These are phyloP conservation scores for Starmerella bombi DNA, from an alignment of 805 yeast species.

Conservation along the genomic window DNA sequence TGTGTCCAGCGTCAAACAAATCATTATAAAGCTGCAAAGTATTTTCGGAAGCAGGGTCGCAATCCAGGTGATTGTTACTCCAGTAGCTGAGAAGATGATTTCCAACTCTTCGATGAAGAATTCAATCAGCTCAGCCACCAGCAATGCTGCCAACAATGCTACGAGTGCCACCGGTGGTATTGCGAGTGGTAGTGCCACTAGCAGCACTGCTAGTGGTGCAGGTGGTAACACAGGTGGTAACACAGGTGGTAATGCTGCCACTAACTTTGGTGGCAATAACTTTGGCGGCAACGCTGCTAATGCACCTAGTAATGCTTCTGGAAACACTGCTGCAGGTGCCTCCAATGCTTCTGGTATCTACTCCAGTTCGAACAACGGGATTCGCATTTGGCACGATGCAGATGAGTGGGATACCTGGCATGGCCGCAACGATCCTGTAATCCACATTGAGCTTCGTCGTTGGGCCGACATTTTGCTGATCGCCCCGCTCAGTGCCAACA, in stretches of 20 bases:
- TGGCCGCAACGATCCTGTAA: conserved; percentile 71
- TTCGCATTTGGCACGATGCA: conserved; percentile 81
- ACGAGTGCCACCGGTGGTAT: too few species aligned
- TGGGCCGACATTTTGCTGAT: conserved; percentile 93
- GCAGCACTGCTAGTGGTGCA: background rate
- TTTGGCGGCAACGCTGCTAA: background rate
- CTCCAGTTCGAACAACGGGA: too few species aligned
- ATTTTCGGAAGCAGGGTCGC: conserved; percentile 67
- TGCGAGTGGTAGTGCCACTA: background rate
- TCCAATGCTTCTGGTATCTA: conserved; percentile 21
- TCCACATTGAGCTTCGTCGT: conserved; percentile 78
- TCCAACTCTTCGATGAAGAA: conserved; percentile 13
- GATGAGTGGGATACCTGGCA: conserved; percentile 95
- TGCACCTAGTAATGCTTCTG: background rate
- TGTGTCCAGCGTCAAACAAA: conserved; percentile 61
- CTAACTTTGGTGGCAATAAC: too few species aligned
- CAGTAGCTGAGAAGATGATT: conserved; percentile 71
- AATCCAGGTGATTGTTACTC: conserved; percentile 75
- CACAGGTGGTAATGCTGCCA: background rate
- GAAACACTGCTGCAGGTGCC: background rate
- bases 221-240: background rate
- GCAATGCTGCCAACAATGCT: background rate
- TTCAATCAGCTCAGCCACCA: too few species aligned
- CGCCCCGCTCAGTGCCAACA: conserved; percentile 92
- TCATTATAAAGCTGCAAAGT: conserved; percentile 68